Evolutionary conservation across 2,329 filamentous ascomycete species (phyloP).

Genomic region (Sarocladium oryzae): DNA sequence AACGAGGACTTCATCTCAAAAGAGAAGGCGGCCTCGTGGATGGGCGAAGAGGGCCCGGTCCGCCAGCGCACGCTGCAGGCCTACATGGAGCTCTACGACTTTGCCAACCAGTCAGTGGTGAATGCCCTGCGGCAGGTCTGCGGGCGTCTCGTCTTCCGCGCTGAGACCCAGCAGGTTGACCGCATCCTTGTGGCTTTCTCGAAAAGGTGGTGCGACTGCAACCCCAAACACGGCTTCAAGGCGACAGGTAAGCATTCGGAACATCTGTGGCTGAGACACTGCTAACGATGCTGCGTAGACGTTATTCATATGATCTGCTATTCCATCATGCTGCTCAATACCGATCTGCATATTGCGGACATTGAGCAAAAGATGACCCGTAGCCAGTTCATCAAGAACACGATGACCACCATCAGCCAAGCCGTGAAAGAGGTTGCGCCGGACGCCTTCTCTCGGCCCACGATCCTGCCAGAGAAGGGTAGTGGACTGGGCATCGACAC

Average conservation of each 20-base stretch:
- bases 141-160: conserved; percentile 72
- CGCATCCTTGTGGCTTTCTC: conserved; percentile 87
- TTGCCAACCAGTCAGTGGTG: conserved; percentile 73
- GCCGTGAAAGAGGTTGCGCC: conserved; percentile 68
- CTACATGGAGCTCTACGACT: conserved; percentile 92
- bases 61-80: conserved; percentile 57
- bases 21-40: conserved; percentile 76
- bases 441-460: conserved; percentile 55
- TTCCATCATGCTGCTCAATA: conserved; percentile 90
- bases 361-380: conserved; percentile 96
- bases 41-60: conserved; percentile 66
- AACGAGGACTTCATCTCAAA: conserved; percentile 75
- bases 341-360: conserved; percentile 89
- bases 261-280: neutral
- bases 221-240: conserved; percentile 89
- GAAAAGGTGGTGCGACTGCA: conserved; percentile 87
- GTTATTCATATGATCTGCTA: conserved; percentile 97
- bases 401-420: conserved; percentile 79
- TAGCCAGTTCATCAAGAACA: conserved; percentile 92
- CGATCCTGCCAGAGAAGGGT: conserved; percentile 43
- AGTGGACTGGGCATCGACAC: conserved; percentile 26
- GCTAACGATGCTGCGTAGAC: conserved; percentile 47
- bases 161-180: conserved; percentile 95
- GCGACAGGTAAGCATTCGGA: conserved; percentile 56
- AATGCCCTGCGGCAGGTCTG: conserved; percentile 74